Evolutionary conservation across 768 basidiomycete species (phyloP).

Genomic region (Auricularia heimuer): DNA sequence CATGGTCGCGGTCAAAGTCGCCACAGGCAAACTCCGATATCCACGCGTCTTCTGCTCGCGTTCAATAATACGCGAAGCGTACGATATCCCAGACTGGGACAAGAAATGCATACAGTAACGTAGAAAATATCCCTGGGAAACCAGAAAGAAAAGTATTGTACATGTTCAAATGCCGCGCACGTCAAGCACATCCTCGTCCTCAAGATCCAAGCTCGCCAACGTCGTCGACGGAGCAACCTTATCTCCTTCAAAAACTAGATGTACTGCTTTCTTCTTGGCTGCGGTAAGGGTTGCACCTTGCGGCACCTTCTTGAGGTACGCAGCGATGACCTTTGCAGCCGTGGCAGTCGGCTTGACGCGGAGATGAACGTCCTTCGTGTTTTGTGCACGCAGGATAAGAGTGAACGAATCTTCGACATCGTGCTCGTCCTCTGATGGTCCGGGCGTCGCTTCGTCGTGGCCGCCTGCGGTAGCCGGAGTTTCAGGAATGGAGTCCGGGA

Average conservation of each 20-base stretch:
- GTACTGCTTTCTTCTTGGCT: constrained; percentile 33
- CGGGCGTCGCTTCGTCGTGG: constrained; percentile 6
- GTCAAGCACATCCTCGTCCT: constrained; percentile 75
- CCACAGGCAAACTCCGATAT: too few species aligned
- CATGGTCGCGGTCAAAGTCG: background rate
- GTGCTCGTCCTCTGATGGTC: constrained; percentile 20
- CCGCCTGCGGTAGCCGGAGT: background rate
- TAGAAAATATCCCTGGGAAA: background rate
- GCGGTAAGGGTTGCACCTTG: constrained; percentile 13
- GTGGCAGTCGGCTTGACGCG: constrained; percentile 67
- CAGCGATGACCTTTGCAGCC: constrained; percentile 65
- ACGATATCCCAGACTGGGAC: too few species aligned
- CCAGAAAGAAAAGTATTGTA: background rate
- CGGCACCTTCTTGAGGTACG: constrained; percentile 51
- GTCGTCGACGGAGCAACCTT: constrained; percentile 46
- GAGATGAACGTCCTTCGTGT: constrained; percentile 46
- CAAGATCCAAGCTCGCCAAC: constrained; percentile 61
- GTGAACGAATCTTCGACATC: constrained; percentile 45
- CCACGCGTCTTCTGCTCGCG: too few species aligned
- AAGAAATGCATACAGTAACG: background rate
- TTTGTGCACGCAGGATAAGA: constrained; percentile 51
- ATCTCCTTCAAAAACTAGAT: constrained; percentile 60
- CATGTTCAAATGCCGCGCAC: constrained; percentile 45
- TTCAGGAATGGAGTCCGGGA: constrained; percentile 12
- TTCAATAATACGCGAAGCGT: too few species aligned